These are phyloP conservation scores for Waltergamsia citrina DNA, from an alignment of 2,329 filamentous ascomycete genomes.

Conservation along the genomic window DNA sequence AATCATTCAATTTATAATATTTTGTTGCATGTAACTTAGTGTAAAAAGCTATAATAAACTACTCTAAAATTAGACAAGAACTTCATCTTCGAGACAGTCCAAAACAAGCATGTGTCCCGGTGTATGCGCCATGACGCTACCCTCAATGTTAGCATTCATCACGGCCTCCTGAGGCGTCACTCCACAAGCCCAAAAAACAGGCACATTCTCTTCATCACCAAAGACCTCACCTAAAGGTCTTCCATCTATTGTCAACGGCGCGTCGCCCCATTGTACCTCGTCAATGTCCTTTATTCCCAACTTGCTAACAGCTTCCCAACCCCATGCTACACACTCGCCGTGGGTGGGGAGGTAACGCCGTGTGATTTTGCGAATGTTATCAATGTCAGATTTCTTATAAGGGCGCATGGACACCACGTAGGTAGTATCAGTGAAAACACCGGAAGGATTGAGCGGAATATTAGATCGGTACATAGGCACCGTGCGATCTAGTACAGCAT, in stretches of 20 bases:
- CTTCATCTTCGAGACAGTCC: slow-evolving; percentile 36
- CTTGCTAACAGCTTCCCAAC: slow-evolving; percentile 42
- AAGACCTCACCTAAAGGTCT: slow-evolving; percentile 18
- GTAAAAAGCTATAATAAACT: too few relatives aligned
- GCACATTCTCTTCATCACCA: slow-evolving; percentile 32
- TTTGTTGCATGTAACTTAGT: too few relatives aligned
- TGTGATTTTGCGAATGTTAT: slow-evolving; percentile 44
- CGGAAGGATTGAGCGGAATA: slow-evolving; percentile 45
- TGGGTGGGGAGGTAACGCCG: slow-evolving; percentile 45
- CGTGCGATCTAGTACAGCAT: slow-evolving; percentile 35
- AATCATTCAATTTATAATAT: too few relatives aligned
- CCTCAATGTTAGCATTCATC: slow-evolving; percentile 41
- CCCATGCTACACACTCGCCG: slow-evolving; percentile 57
- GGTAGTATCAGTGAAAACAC: slow-evolving; percentile 42
- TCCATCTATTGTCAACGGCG: slow-evolving; percentile 27
- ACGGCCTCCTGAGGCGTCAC: slow-evolving; percentile 59
- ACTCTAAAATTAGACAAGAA: slow-evolving; percentile 4
- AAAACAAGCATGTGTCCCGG: slow-evolving; percentile 54
- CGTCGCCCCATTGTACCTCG: slow-evolving; percentile 48
- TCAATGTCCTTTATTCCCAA: slow-evolving; percentile 46
- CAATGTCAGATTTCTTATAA: slow-evolving; percentile 39
- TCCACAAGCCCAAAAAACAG: slow-evolving; percentile 55
- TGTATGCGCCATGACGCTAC: slow-evolving; percentile 50
- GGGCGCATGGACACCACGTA: slow-evolving; percentile 57
- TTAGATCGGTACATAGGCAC: slow-evolving; percentile 54